Evolutionary conservation across 2,329 filamentous ascomycete species (phyloP), one percentile per base, ranked within the genome.

Genomic region (Diaporthe helianthi): DNA sequence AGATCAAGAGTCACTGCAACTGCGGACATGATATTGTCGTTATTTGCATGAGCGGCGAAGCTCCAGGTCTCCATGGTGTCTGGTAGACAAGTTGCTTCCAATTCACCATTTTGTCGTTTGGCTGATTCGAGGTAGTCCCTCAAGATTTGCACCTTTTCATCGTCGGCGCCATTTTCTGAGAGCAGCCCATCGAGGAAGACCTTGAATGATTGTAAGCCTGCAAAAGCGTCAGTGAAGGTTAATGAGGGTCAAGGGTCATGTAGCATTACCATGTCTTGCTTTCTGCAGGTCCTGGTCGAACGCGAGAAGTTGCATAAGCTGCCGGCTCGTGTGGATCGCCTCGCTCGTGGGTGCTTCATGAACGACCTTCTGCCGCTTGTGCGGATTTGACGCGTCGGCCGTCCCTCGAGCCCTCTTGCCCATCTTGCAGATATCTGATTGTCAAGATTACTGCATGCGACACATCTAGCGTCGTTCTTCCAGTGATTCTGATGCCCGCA

Each of bases 21-120:
- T 9, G 93, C 88, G 1, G 94, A 95, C 77, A 96, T 86, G 70
- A 98, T 83, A 67, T 89, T 87, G 69, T 97, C 94, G 74, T 94
- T 92, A 76, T 93, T 93, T 73, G 89, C 89, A 77, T 93, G 90
- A 36, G 89, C 89, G 4, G 92, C 94, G 81, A 92, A 94, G 58
- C 89, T 90, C 95, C 95, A 98, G 70, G 90, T 93, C 75, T 97
- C 92, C 80, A 97, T 92, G 47, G 98, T 82, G 75, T 97, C 93
- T 2, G 86, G 82, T 36, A 98, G 86, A 74, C 90, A 93, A 29
- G 90, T 83, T 8, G 87, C 83, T 65, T 87, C 84, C 65, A 87
- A 86, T 46, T 89, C 87, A 49, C 81, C 84, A 68, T 83, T 81
- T 67, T 83, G 78, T 1, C 87, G 85, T 73, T 83, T 85, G 67